phyloP scores from a whole-genome alignment of 441 rosid genomes.

The Arabidopsis hybrid region DNA sequence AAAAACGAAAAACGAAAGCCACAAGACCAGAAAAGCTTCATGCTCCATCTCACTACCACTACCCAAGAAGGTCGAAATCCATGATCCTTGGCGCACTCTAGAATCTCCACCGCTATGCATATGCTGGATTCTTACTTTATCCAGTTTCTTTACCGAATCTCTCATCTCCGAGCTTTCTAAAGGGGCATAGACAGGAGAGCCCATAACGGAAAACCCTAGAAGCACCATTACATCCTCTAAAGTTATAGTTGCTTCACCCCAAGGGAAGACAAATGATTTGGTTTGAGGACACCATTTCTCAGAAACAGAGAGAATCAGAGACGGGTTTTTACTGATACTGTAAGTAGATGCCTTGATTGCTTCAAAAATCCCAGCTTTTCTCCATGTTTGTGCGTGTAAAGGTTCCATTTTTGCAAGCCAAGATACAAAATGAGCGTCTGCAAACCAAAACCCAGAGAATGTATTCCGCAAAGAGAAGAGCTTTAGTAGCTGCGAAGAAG shows the following conservation, averaged over 20 bases:
- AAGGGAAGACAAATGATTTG: conserved; percentile 52
- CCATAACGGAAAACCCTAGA: conserved; percentile 48
- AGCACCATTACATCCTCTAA: conserved; percentile 37
- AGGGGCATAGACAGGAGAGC: conserved; percentile 35
- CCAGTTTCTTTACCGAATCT: conserved; percentile 36
- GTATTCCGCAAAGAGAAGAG: background rate
- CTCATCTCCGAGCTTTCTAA: conserved; percentile 26
- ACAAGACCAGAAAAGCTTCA: conserved; percentile 51
- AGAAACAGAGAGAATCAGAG: conserved; percentile 45
- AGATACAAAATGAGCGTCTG: conserved; percentile 21
- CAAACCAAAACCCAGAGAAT: conserved; percentile 41
- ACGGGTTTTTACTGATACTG: conserved; percentile 2
- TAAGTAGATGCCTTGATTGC: conserved; percentile 47
- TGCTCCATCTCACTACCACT: conserved; percentile 44
- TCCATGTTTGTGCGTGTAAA: conserved; percentile 41
- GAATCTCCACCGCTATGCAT: background rate
- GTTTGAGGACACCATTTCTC: conserved; percentile 53
- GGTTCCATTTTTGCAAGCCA: conserved; percentile 44
- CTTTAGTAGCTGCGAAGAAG: background rate
- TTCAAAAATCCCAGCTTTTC: conserved; percentile 48
- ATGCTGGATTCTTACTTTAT: background rate
- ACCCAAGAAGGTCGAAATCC: conserved; percentile 53
- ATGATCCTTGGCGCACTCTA: background rate
- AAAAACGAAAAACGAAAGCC: conserved; percentile 56
- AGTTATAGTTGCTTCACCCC: conserved; percentile 55